phyloP scores from a whole-genome alignment of 306 rosid species.

The Malus orientalis region DNA sequence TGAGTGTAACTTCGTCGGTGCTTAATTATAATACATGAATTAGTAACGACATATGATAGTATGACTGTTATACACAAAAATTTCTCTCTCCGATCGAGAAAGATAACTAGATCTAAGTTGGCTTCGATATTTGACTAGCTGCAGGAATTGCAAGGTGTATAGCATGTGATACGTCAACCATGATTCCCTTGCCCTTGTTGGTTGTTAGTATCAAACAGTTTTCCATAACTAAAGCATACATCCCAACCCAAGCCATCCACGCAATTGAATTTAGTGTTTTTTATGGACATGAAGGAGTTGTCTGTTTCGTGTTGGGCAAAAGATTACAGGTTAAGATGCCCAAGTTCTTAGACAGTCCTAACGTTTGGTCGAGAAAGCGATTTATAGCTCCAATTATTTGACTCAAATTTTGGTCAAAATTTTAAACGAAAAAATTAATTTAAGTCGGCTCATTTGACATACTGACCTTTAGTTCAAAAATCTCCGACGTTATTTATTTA shows the following conservation, averaged over 20 bases:
- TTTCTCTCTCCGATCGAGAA: too few relatives aligned
- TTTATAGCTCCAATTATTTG: neutral
- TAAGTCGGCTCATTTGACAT: neutral
- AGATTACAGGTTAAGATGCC: neutral
- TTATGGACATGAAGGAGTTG: neutral
- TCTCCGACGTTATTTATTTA: too few relatives aligned
- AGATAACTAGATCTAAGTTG: too few relatives aligned
- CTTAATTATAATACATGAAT: too few relatives aligned
- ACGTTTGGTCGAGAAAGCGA: neutral
- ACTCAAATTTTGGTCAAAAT: neutral
- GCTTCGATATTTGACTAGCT: too few relatives aligned
- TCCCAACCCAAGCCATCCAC: neutral
- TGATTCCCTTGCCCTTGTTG: neutral
- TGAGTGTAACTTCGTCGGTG: accelerated
- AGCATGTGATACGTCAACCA: neutral
- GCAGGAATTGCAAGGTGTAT: neutral
- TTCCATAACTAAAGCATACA: neutral
- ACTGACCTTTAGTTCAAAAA: too few relatives aligned
- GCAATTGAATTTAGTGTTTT: neutral
- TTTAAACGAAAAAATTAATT: neutral
- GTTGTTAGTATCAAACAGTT: neutral
- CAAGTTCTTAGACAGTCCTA: neutral
- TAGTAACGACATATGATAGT: too few relatives aligned
- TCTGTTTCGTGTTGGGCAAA: neutral
- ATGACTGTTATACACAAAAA: too few relatives aligned